phyloP scores from a whole-genome alignment of 176 grass and related monocot species.

The Paspalum vaginatum region DNA sequence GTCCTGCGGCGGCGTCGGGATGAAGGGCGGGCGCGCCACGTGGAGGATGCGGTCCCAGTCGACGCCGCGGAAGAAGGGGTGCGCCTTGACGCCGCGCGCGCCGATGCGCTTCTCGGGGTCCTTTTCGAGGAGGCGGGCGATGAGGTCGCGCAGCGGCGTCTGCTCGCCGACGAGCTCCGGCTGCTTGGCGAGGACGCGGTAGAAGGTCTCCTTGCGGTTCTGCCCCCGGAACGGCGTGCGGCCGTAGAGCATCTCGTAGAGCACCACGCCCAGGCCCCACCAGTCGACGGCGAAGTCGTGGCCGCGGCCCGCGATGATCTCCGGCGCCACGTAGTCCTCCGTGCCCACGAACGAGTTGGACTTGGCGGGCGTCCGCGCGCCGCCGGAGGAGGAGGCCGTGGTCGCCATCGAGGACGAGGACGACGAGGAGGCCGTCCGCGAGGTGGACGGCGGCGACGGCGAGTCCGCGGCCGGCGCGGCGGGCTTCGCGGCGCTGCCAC shows the following conservation, averaged over 20 bases:
- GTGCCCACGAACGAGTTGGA: conserved; percentile 98
- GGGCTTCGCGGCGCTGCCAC: conserved; percentile 7
- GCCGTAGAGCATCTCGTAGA: conserved; percentile 98
- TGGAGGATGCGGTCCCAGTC: conserved; percentile 74
- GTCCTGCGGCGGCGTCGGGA: conserved; percentile 43
- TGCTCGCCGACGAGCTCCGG: conserved; percentile 86
- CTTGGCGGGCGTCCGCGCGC: conserved; percentile 52
- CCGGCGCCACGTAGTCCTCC: conserved; percentile 97
- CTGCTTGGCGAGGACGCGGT: conserved; percentile 77
- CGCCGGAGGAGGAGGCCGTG: conserved; percentile 26
- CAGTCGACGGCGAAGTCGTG: conserved; percentile 97
- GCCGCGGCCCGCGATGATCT: conserved; percentile 86
- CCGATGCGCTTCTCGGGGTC: conserved; percentile 77
- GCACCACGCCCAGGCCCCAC: conserved; percentile 89
- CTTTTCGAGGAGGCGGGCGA: conserved; percentile 83
- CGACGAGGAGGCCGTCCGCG: conserved; percentile 48
- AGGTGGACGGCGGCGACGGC: conserved; percentile 46
- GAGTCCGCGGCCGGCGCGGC: conserved; percentile 32
- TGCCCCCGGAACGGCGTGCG: conserved; percentile 93
- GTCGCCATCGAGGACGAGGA: conserved; percentile 43
- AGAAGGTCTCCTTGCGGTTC: conserved; percentile 98
- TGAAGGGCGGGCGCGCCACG: conserved; percentile 83
- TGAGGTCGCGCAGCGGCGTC: conserved; percentile 79
- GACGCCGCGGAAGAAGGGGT: conserved; percentile 84
- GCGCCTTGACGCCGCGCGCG: conserved; percentile 61